A percentile compares a stretch with the other conserved stretches of the same genome.
Conservation (phyloP, 2,329 filamentous ascomycete species). For the Neofusicoccum sp. region DNA sequence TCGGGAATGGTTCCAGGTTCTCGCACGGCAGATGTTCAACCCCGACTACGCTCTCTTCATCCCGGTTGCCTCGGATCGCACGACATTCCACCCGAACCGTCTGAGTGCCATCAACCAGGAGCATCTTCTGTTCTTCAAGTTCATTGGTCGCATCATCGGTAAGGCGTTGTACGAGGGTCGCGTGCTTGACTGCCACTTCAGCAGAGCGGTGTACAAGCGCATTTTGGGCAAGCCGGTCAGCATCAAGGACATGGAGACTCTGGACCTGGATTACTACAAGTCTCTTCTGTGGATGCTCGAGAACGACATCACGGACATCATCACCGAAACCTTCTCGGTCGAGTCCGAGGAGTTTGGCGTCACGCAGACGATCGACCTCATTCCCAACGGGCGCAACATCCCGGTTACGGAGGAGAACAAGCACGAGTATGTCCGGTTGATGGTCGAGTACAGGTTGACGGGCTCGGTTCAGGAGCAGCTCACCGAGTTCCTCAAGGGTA, state of each 20-base stretch:
- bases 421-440: constrained; percentile 91
- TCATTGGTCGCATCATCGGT: constrained; percentile 96
- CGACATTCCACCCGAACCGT: constrained; percentile 97
- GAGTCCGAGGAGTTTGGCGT: constrained; percentile 95
- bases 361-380: constrained; percentile 81
- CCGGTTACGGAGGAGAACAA: constrained; percentile 98
- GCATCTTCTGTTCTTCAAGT: constrained; percentile 98
- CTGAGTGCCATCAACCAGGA: constrained; percentile 92
- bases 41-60: constrained; percentile 96
- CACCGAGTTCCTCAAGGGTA: constrained; percentile 80
- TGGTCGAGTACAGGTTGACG: constrained; percentile 91
- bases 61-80: constrained; percentile 93
- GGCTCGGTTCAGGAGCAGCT: constrained; percentile 94
- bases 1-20: constrained; percentile 98
- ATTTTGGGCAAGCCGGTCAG: constrained; percentile 94
- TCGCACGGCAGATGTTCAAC: constrained; percentile 98
- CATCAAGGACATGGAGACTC: constrained; percentile 98
- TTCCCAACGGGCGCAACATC: constrained; percentile 86
- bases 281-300: constrained; percentile 97
- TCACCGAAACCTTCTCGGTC: constrained; percentile 93
- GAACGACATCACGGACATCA: constrained; percentile 97
- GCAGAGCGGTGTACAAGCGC: constrained; percentile 95
- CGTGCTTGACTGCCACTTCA: constrained; percentile 97
- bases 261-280: constrained; percentile 98
- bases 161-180: constrained; percentile 97